Conservation (phyloP, 2,329 filamentous ascomycete species). For the Ophiostoma angusticollis region DNA sequence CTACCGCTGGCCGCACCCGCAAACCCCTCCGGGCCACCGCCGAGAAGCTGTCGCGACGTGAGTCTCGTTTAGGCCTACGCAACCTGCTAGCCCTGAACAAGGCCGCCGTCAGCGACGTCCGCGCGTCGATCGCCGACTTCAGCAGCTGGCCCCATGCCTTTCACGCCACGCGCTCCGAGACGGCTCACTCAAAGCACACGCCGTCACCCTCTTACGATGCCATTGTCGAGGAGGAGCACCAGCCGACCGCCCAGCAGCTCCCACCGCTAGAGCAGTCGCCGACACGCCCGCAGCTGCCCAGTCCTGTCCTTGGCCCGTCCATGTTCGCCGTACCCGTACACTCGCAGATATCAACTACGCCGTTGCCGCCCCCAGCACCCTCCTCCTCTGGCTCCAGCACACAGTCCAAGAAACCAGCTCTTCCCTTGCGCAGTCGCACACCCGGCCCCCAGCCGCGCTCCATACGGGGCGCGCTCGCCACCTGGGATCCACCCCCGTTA, state of each 20-base stretch:
- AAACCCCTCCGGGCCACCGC: conserved; percentile 28
- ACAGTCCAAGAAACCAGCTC: conserved; percentile 18
- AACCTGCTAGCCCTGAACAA: conserved; percentile 29
- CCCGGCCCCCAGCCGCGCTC: conserved; percentile 10
- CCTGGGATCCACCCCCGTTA: conserved; percentile 60
- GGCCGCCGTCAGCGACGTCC: conserved; percentile 22
- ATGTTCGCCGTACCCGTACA: neutral
- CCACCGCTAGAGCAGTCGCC: neutral
- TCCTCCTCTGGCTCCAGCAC: conserved; percentile 4
- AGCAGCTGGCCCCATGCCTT: conserved; percentile 29
- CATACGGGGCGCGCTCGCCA: conserved; percentile 23
- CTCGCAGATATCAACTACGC: neutral
- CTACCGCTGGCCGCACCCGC: conserved; percentile 23
- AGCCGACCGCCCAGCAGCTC: neutral
- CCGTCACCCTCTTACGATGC: neutral
- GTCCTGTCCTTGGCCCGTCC: too few species aligned
- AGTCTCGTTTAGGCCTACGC: conserved; percentile 39
- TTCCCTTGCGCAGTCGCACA: conserved; percentile 14
- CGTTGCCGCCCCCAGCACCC: neutral
- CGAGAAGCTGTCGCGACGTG: conserved; percentile 31
- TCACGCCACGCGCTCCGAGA: conserved; percentile 25
- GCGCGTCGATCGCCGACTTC: conserved; percentile 34
- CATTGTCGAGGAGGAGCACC: neutral
- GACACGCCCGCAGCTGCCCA: neutral
- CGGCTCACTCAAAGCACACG: conserved; percentile 17